These are phyloP conservation scores for Akanthomyces uredinophilus DNA, from an alignment of 2,329 filamentous ascomycete genomes.

Conservation along the genomic window DNA sequence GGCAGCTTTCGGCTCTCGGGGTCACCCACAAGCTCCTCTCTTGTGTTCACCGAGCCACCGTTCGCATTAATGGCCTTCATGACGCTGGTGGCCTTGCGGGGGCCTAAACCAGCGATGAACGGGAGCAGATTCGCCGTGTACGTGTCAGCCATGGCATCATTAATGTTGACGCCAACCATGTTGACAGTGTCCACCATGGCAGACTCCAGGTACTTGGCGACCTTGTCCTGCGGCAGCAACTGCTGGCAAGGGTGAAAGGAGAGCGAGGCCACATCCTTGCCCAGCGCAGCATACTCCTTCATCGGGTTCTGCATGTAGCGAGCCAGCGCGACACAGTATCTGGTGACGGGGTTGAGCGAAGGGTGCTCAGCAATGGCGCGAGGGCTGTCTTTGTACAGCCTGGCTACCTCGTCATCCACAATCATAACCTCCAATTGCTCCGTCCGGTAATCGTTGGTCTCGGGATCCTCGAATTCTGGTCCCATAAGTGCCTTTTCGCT, in stretches of 20 bases:
- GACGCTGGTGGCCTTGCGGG: constrained; percentile 76
- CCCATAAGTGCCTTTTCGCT: constrained; percentile 71
- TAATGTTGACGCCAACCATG: constrained; percentile 89
- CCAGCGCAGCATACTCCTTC: constrained; percentile 92
- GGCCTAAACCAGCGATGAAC: constrained; percentile 86
- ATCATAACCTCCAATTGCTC: constrained; percentile 84
- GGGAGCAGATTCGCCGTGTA: constrained; percentile 85
- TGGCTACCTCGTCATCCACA: constrained; percentile 95
- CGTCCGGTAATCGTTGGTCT: constrained; percentile 68
- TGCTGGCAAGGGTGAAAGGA: constrained; percentile 88
- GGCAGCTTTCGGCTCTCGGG: constrained; percentile 71
- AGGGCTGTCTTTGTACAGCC: constrained; percentile 86
- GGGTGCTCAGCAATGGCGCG: constrained; percentile 78
- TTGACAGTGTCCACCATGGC: constrained; percentile 99
- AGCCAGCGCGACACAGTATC: constrained; percentile 86
- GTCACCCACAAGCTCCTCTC: constrained; percentile 85
- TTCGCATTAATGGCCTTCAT: constrained; percentile 82
- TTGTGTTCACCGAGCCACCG: constrained; percentile 75
- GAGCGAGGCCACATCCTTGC: constrained; percentile 80
- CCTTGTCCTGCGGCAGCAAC: constrained; percentile 79
- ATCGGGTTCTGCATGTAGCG: constrained; percentile 93
- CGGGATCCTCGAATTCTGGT: constrained; percentile 73
- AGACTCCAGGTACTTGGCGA: constrained; percentile 83
- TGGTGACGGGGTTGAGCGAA: constrained; percentile 67
- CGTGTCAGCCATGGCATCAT: constrained; percentile 76